Evolutionary conservation across 176 grass and related monocot genomes (phyloP).

Genomic region (Lolium multiflorum): DNA sequence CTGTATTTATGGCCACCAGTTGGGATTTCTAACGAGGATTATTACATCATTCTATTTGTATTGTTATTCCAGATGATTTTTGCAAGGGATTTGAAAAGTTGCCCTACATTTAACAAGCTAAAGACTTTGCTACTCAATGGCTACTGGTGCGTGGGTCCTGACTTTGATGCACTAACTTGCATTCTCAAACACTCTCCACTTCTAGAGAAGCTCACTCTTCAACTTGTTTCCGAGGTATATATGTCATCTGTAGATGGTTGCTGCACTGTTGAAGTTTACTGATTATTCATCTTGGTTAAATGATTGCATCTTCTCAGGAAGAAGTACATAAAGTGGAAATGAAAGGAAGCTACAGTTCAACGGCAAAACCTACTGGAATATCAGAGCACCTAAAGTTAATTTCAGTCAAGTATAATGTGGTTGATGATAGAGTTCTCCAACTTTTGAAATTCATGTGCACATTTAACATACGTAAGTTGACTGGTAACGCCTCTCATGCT

Average conservation of each 20-base stretch:
- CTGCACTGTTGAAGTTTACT: background rate
- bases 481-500: background rate
- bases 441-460: slow-evolving; percentile 22
- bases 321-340: slow-evolving; percentile 10
- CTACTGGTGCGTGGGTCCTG: background rate
- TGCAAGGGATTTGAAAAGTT: slow-evolving; percentile 24
- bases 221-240: slow-evolving; percentile 8
- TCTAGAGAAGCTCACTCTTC: slow-evolving; percentile 36
- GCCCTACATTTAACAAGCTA: slow-evolving; percentile 33
- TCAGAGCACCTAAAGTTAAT: background rate
- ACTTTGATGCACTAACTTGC: slow-evolving; percentile 4
- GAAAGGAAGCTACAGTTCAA: slow-evolving; percentile 10
- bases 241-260: background rate
- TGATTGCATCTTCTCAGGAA: background rate
- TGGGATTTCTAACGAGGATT: slow-evolving; percentile 6
- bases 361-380: background rate
- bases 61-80: slow-evolving; percentile 22
- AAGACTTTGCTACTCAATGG: slow-evolving; percentile 33
- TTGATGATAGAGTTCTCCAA: slow-evolving; percentile 16
- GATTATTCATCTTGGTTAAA: background rate
- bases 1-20: background rate
- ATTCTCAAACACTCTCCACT: slow-evolving; percentile 34
- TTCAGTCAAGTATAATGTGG: slow-evolving; percentile 4
- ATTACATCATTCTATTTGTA: background rate
- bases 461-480: slow-evolving; percentile 31